Evolutionary conservation across 2,329 filamentous ascomycete genomes (phyloP).

Genomic region (Aspergillus amoenus): DNA sequence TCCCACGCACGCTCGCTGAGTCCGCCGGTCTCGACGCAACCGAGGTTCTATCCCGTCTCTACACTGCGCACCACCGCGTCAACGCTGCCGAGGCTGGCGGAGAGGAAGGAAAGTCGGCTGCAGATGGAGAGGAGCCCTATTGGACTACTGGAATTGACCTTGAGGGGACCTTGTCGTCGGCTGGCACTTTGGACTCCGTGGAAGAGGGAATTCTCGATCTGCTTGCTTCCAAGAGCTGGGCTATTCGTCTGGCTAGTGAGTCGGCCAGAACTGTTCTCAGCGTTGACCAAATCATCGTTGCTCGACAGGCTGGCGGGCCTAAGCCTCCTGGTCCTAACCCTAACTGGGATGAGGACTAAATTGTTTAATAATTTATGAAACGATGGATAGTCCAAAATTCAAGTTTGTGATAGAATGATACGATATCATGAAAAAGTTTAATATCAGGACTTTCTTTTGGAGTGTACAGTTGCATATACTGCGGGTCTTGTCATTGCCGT

Average conservation of each 20-base stretch:
- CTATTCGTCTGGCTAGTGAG: conserved; percentile 94
- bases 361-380: conserved; percentile 12
- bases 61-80: conserved; percentile 77
- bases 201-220: conserved; percentile 90
- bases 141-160: conserved; percentile 95
- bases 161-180: conserved; percentile 73
- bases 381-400: not conserved
- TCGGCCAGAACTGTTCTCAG: conserved; percentile 90
- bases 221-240: conserved; percentile 90
- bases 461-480: not conserved
- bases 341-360: conserved; percentile 67
- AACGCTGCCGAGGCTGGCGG: conserved; percentile 23
- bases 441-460: not conserved
- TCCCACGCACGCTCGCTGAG: conserved; percentile 90
- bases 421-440: conserved; percentile 8
- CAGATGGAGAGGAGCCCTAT: conserved; percentile 67
- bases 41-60: conserved; percentile 89
- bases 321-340: conserved; percentile 96
- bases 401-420: conserved; percentile 8
- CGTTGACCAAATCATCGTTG: conserved; percentile 98
- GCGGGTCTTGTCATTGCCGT: not conserved
- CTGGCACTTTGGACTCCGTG: conserved; percentile 80
- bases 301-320: conserved; percentile 92
- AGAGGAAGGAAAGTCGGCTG: conserved; percentile 35
- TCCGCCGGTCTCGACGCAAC: conserved; percentile 94